Evolutionary conservation across 352 stramenopile species (phyloP).

Genomic region (Globisporangium paroecandrum): DNA sequence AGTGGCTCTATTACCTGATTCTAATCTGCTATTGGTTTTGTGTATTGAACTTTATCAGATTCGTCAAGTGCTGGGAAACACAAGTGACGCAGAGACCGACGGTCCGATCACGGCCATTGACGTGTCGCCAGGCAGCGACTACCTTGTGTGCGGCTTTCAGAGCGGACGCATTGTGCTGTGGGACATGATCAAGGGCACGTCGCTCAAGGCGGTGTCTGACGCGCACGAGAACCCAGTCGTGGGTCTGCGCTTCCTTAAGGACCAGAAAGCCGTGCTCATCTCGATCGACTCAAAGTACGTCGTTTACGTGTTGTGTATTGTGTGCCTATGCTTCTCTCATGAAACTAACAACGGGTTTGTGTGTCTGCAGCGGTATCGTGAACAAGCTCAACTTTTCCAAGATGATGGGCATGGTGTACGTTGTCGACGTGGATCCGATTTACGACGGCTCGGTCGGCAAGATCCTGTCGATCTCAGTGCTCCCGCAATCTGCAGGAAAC

Average conservation of each 20-base stretch:
- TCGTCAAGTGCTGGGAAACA: slow-evolving; percentile 86
- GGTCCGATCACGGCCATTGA: slow-evolving; percentile 87
- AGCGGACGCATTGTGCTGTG: slow-evolving; percentile 93
- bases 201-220: slow-evolving; percentile 90
- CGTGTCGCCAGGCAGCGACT: slow-evolving; percentile 85
- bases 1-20: background rate
- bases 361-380: slow-evolving; percentile 78
- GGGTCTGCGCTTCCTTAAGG: slow-evolving; percentile 80
- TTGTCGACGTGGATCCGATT: slow-evolving; percentile 92
- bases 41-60: slow-evolving; percentile 34
- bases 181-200: slow-evolving; percentile 94
- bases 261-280: slow-evolving; percentile 81
- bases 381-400: slow-evolving; percentile 95
- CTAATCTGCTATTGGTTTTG: background rate
- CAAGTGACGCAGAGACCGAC: slow-evolving; percentile 66
- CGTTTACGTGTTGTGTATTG: slow-evolving; percentile 12
- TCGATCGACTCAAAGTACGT: slow-evolving; percentile 83
- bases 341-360: slow-evolving; percentile 22
- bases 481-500: slow-evolving; percentile 76
- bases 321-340: background rate
- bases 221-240: slow-evolving; percentile 87
- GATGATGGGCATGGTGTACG: slow-evolving; percentile 94
- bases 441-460: slow-evolving; percentile 93
- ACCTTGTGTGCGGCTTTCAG: slow-evolving; percentile 91
- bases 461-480: slow-evolving; percentile 77